Evolutionary conservation across 169 alveolate genomes (phyloP).

Genomic region (Plasmodium billcollinsi): DNA sequence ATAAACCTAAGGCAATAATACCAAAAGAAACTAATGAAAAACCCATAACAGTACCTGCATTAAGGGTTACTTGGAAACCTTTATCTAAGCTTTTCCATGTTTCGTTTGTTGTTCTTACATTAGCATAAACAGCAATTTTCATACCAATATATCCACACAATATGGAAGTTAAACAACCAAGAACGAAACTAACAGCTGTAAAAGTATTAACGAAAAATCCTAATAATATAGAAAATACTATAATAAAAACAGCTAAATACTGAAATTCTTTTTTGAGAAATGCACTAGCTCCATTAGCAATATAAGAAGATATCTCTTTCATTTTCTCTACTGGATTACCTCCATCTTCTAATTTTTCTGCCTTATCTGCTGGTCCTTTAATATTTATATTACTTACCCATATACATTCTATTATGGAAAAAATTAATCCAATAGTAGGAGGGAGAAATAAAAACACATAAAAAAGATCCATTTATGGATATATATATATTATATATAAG

Average conservation of each 20-base stretch:
- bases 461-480: slow-evolving; percentile 29
- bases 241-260: slow-evolving; percentile 87
- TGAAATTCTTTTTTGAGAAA: slow-evolving; percentile 91
- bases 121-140: slow-evolving; percentile 90
- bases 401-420: slow-evolving; percentile 51
- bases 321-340: slow-evolving; percentile 75
- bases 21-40: slow-evolving; percentile 89
- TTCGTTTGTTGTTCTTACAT: slow-evolving; percentile 89
- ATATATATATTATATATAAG: not conserved
- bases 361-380: slow-evolving; percentile 58
- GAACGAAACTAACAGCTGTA: slow-evolving; percentile 89
- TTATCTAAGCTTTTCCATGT: slow-evolving; percentile 85
- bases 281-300: slow-evolving; percentile 93
- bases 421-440: slow-evolving; percentile 65
- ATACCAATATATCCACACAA: slow-evolving; percentile 92
- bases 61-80: slow-evolving; percentile 89
- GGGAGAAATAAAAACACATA: slow-evolving; percentile 46
- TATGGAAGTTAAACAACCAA: slow-evolving; percentile 92
- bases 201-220: slow-evolving; percentile 79
- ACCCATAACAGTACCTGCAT: slow-evolving; percentile 93
- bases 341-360: slow-evolving; percentile 66
- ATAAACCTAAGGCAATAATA: slow-evolving; percentile 81
- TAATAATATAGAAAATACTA: slow-evolving; percentile 85
- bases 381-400: slow-evolving; percentile 56
- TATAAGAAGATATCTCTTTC: slow-evolving; percentile 84